phyloP scores from a whole-genome alignment of 345 rosid species.

The Dimocarpus longan region DNA sequence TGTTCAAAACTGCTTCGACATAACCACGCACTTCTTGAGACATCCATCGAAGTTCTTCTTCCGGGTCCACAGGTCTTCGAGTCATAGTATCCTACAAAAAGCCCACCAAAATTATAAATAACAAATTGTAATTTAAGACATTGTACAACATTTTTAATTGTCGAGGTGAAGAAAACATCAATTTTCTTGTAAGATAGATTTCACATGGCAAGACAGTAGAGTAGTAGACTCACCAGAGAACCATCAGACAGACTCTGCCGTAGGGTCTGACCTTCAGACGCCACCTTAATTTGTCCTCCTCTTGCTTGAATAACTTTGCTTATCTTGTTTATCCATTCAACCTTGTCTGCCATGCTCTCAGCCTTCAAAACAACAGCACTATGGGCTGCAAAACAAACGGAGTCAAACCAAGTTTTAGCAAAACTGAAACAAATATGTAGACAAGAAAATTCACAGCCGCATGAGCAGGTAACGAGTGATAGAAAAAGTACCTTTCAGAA shows the following conservation, averaged over 20 bases:
- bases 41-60: slow-evolving; percentile 98
- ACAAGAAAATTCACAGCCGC: background rate
- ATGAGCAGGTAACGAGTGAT: background rate
- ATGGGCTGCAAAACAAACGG: slow-evolving; percentile 59
- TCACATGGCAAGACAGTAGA: slow-evolving; percentile 6
- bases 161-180: no score
- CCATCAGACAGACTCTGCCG: slow-evolving; percentile 94
- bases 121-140: background rate
- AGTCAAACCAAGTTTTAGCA: background rate
- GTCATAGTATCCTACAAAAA: slow-evolving; percentile 72
- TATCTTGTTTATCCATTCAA: slow-evolving; percentile 83
- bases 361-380: slow-evolving; percentile 85
- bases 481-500: slow-evolving; percentile 58
- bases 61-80: slow-evolving; percentile 84
- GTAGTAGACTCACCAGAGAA: slow-evolving; percentile 81
- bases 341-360: slow-evolving; percentile 80
- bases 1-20: slow-evolving; percentile 93
- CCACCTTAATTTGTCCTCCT: slow-evolving; percentile 62
- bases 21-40: slow-evolving; percentile 98
- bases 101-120: background rate
- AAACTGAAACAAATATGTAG: background rate
- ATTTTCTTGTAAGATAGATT: background rate
- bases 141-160: background rate
- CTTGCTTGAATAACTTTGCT: slow-evolving; percentile 64
- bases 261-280: slow-evolving; percentile 49